Base-by-base conservation (phyloP, 2,329 filamentous ascomycete genomes). In the Alternaria sp. region DNA sequence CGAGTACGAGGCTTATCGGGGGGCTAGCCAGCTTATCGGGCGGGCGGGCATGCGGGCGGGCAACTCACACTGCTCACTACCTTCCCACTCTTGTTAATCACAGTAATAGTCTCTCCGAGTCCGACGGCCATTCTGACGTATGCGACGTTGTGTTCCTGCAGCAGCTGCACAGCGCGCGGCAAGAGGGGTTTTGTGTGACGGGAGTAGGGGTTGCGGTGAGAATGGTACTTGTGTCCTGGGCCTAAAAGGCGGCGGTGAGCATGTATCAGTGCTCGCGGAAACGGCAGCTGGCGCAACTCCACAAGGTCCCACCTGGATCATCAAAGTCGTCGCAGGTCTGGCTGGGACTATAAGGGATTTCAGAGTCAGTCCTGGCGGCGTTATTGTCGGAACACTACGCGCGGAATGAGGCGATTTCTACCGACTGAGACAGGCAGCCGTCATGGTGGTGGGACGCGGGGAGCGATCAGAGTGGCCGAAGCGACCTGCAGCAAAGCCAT, bases 11-110 rank as follows among this genome's bases (percentile, higher is more conserved):
- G 61, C 57, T 53, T 59, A 58, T 58, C 64, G 60, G 61, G 43
- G 53, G 36, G 36, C 53, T 51, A 56, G 54, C 48, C 27, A 20
- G 54, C 30, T 12, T 57, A 27, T 38, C 41, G 57, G 65, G 63
- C 41, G 63, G 28, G 28, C 28, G 28, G 28, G 28, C 28, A 30
- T 27, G 25, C 6, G 25, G 25, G 25, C 25, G 25, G 25, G 25
- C 25, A 30, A 84, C 90, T 78, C 85, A 94, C 92, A 61, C 90
- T 95, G 84, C 90, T 94, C 71, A 97, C 92, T 52, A 97, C 89
- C 81, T 97, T 96, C 73, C 93, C 93, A 59, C 92, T 95, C 79
- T 88, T 93, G 83, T 97, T 95, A 80, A 97, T 90, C 73, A 97
- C 92, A 68, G 92, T 94, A 69, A 97, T 89, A 51, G 92, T 94